Evolutionary conservation across 2,329 filamentous ascomycete species (phyloP).

Genomic region (Claviceps sp.): DNA sequence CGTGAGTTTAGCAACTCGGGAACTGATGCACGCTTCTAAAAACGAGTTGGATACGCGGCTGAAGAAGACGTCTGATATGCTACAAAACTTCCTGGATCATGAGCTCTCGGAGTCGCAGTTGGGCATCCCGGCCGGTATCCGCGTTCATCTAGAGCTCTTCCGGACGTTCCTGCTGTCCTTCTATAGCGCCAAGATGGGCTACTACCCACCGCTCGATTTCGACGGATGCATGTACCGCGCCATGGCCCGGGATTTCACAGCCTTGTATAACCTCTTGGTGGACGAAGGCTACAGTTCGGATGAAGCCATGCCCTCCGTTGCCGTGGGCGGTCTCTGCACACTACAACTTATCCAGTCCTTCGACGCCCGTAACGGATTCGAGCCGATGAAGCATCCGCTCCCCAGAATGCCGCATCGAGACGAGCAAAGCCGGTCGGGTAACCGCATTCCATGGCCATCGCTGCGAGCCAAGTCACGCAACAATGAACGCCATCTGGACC

Average conservation of each 20-base stretch:
- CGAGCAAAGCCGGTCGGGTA: slow-evolving; percentile 14
- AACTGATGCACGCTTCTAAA: slow-evolving; percentile 49
- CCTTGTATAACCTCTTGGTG: slow-evolving; percentile 57
- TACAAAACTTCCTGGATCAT: slow-evolving; percentile 56
- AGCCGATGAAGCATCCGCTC: slow-evolving; percentile 48
- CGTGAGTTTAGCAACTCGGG: slow-evolving; percentile 40
- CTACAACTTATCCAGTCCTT: slow-evolving; percentile 56
- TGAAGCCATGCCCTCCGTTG: slow-evolving; percentile 36
- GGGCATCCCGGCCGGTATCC: slow-evolving; percentile 46
- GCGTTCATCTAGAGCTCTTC: slow-evolving; percentile 60
- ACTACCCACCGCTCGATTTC: slow-evolving; percentile 49
- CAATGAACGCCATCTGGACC: slow-evolving; percentile 34
- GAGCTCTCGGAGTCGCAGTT: slow-evolving; percentile 54
- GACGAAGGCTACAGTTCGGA: slow-evolving; percentile 42
- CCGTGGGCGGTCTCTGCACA: slow-evolving; percentile 55
- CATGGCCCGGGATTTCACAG: slow-evolving; percentile 58
- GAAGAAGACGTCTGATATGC: slow-evolving; percentile 38
- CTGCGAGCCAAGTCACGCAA: slow-evolving; percentile 28
- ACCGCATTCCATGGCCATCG: slow-evolving; percentile 28
- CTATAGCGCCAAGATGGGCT: slow-evolving; percentile 54
- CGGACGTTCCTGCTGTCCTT: slow-evolving; percentile 52
- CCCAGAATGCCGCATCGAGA: slow-evolving; percentile 47
- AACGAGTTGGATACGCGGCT: slow-evolving; percentile 54
- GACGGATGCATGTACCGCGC: slow-evolving; percentile 36
- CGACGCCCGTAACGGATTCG: slow-evolving; percentile 45